Percentiles rank a stretch among this genome's conserved stretches.
Conservation (phyloP, 2,329 filamentous ascomycete genomes). For the Tothia fuscella region DNA sequence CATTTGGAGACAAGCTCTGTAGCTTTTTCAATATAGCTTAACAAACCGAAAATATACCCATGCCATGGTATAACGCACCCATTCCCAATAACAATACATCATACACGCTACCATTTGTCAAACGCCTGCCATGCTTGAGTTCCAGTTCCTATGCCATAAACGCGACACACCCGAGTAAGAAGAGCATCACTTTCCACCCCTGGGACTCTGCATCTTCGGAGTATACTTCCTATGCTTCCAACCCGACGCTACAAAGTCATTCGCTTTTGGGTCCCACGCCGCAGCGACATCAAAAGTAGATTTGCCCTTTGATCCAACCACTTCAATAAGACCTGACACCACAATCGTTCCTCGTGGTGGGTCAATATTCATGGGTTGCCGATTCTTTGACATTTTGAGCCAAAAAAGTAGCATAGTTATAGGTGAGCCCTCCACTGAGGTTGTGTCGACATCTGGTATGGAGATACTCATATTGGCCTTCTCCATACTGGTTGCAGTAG, state of each 20-base stretch:
- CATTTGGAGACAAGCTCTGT: no score
- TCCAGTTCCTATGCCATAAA: no score
- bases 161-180: no score
- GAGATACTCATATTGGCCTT: not conserved
- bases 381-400: conserved; percentile 2
- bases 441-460: not conserved
- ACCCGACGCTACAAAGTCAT: conserved; percentile 4
- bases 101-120: no score
- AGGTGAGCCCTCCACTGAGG: not conserved
- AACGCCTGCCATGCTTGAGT: no score
- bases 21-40: no score
- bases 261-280: conserved; percentile 32
- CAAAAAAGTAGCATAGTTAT: conserved; percentile 5
- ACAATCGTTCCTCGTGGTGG: conserved; percentile 33
- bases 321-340: conserved; percentile 33
- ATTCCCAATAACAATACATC: no score
- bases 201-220: conserved; percentile 2
- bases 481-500: not conserved
- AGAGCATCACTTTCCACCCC: conserved; percentile 9
- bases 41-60: no score
- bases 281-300: conserved; percentile 33
- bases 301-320: conserved; percentile 30
- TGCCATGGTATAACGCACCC: no score
- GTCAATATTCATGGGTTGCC: conserved; percentile 14
- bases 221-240: not conserved